A percentile compares a stretch with the other conserved stretches of the same genome.
phyloP scores from a whole-genome alignment of 176 grass and related monocot species.

The Ampelocalamus luodianensis region DNA sequence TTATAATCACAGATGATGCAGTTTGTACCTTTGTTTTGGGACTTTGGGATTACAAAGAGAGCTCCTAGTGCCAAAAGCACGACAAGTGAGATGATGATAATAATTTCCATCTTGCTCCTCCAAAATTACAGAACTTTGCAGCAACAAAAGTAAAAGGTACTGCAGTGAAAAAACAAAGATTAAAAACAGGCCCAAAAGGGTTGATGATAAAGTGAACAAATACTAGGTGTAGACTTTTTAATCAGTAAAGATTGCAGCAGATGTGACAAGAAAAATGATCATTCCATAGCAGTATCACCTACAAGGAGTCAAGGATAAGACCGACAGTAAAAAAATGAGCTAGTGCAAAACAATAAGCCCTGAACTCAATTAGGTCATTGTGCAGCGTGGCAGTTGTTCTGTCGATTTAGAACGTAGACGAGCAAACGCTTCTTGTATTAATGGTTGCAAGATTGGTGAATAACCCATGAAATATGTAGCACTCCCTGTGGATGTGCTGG shows the following conservation, averaged over 20 bases:
- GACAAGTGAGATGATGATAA: slow-evolving; percentile 46
- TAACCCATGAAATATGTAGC: neutral
- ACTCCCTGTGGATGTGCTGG: neutral
- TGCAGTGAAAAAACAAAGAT: neutral
- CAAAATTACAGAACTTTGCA: slow-evolving; percentile 16
- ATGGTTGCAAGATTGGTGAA: neutral
- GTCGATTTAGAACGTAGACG: neutral
- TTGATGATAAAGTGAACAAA: neutral
- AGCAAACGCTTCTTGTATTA: neutral
- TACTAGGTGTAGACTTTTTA: neutral
- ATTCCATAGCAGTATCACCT: neutral
- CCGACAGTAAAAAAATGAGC: neutral
- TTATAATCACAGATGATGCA: neutral
- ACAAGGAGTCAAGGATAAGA: neutral
- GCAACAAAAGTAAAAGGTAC: neutral
- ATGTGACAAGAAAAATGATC: neutral
- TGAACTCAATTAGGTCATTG: neutral
- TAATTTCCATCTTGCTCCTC: slow-evolving; percentile 55
- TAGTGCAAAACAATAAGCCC: neutral
- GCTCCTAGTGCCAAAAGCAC: slow-evolving; percentile 69
- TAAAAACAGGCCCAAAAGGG: neutral
- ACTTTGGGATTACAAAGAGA: slow-evolving; percentile 70
- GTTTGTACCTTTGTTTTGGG: slow-evolving; percentile 59
- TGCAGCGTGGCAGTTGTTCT: neutral
- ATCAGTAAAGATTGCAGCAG: neutral